These are phyloP conservation scores for Lyophyllum shimeji DNA, from an alignment of 768 basidiomycete genomes.

Conservation along the genomic window DNA sequence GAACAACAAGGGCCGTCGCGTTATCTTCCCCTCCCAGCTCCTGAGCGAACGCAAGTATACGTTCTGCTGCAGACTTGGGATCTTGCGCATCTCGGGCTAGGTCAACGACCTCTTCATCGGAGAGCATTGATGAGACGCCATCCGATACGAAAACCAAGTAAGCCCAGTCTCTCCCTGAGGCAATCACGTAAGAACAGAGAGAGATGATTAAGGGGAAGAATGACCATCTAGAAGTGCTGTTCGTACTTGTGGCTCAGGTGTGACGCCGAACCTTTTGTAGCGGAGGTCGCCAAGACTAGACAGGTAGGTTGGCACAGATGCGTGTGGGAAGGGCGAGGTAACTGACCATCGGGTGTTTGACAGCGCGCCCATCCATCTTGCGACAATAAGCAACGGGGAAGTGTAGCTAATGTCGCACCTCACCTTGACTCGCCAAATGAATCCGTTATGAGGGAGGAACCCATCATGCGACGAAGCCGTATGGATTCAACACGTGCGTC, in stretches of 20 bases:
- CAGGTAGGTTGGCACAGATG: constrained; percentile 5
- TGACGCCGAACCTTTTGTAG: constrained; percentile 89
- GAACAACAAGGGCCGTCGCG: constrained; percentile 86
- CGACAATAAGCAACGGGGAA: not conserved
- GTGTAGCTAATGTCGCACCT: constrained; percentile 14
- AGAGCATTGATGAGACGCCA: constrained; percentile 87
- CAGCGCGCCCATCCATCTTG: constrained; percentile 92
- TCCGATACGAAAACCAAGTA: constrained; percentile 91
- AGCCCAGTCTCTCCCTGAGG: constrained; percentile 76
- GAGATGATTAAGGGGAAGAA: constrained; percentile 25
- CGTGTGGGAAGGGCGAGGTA: not conserved
- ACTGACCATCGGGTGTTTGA: constrained; percentile 87
- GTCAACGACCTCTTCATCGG: constrained; percentile 94
- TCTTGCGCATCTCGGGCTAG: constrained; percentile 70
- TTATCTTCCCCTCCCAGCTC: constrained; percentile 91
- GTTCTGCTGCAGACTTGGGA: constrained; percentile 79
- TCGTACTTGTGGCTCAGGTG: constrained; percentile 88
- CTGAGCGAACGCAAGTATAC: constrained; percentile 83
- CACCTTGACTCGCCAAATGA: constrained; percentile 92
- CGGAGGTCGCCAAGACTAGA: constrained; percentile 82
- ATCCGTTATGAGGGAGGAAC: constrained; percentile 85
- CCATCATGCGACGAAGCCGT: constrained; percentile 86
- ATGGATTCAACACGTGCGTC: constrained; percentile 85
- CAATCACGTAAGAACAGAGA: not conserved
- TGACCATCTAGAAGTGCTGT: constrained; percentile 69